phyloP scores from a whole-genome alignment of 805 yeast genomes.

The Ogataea paraovalis region DNA sequence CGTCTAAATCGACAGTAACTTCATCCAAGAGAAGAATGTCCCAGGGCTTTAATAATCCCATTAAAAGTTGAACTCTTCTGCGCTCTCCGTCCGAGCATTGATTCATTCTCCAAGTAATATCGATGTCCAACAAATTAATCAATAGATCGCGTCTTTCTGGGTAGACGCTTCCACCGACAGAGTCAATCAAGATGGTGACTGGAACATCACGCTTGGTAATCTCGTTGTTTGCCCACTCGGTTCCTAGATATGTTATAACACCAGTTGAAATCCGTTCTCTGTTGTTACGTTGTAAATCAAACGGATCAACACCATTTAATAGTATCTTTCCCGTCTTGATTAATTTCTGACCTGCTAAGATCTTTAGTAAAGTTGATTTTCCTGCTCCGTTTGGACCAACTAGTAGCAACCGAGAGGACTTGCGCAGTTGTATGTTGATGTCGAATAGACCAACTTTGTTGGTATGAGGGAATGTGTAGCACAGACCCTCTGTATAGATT shows the following conservation, averaged over 20 bases:
- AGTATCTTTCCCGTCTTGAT: conserved; percentile 65
- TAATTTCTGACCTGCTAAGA: conserved; percentile 88
- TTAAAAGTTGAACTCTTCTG: conserved; percentile 85
- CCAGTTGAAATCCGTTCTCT: conserved; percentile 13
- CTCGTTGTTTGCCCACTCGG: conserved; percentile 95
- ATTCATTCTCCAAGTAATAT: conserved; percentile 89
- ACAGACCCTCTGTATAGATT: conserved; percentile 58
- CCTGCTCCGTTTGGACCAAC: conserved; percentile 98
- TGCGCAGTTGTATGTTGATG: conserved; percentile 56
- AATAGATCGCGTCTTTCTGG: conserved; percentile 74
- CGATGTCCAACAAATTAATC: conserved; percentile 76
- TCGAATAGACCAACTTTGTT: conserved; percentile 64
- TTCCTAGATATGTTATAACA: conserved; percentile 73
- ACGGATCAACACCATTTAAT: conserved; percentile 87
- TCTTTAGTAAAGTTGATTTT: conserved; percentile 79
- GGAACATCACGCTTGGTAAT: conserved; percentile 89
- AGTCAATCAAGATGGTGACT: conserved; percentile 69
- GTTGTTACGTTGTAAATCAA: conserved; percentile 36
- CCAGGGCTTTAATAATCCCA: conserved; percentile 95
- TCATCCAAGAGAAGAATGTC: conserved; percentile 83
- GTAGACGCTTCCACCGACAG: conserved; percentile 74
- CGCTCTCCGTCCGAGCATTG: conserved; percentile 92
- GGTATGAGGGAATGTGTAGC: conserved; percentile 62
- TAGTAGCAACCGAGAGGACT: conserved; percentile 71
- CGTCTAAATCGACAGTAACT: conserved; percentile 95